Conservation (phyloP, 306 rosid species). For the Fragaria vesca region DNA sequence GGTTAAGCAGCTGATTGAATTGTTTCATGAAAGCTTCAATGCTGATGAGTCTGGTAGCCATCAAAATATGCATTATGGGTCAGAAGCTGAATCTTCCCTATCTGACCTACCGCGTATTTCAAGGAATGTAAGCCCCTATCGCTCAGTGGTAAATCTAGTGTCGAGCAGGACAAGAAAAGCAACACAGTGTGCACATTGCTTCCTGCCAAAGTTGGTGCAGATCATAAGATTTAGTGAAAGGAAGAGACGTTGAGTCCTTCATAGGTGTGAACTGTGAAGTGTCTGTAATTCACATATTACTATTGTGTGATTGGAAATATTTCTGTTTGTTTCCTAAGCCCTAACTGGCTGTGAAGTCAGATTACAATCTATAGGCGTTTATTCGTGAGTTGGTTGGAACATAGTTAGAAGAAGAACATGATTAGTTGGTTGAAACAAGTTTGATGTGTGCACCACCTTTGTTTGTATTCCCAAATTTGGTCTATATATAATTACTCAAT, state of each 20-base stretch:
- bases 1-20: conserved; percentile 40
- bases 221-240: conserved; percentile 35
- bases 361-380: not conserved
- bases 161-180: conserved; percentile 19
- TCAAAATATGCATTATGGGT: not conserved
- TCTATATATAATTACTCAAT: not conserved
- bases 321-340: not conserved
- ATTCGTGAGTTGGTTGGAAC: not conserved
- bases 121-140: not conserved
- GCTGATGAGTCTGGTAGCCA: conserved; percentile 9
- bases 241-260: conserved; percentile 31
- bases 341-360: not conserved
- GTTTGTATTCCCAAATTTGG: not conserved
- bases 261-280: not conserved
- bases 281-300: not conserved
- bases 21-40: conserved; percentile 39
- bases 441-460: not conserved
- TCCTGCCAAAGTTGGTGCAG: conserved; percentile 36
- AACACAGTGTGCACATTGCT: conserved; percentile 28
- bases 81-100: conserved; percentile 14
- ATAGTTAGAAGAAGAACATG: not conserved
- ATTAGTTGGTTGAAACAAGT: not conserved
- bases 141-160: conserved; percentile 6
- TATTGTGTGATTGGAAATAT: not conserved
- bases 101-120: conserved; percentile 10